Evolutionary conservation across 2,329 filamentous ascomycete genomes (phyloP), one percentile per base, ranked within the genome.

Genomic region (Ceratocystis cubensis): DNA sequence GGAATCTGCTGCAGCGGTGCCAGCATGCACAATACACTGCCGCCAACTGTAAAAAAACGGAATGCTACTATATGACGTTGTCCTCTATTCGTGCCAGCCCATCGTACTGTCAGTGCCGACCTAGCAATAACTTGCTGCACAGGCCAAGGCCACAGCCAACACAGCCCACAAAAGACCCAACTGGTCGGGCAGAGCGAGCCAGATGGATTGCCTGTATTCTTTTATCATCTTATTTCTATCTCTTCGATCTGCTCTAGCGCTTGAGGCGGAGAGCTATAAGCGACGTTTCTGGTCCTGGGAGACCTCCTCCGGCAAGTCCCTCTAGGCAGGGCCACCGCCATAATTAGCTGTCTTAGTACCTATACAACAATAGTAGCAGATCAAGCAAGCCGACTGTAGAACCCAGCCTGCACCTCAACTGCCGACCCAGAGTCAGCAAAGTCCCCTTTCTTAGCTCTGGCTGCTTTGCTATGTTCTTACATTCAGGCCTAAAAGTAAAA

Each of bases 61-160:
- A 41, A 41, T 59, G 53, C 53, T 17, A 59, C 53, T 59, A 59
- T 59, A 59, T 59, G 53, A 59, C 53, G 53, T 33, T 59, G 33
- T 59, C 53, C 15, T 8, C 53, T 59, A 37, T 48, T n/a, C 8
- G n/a, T 48, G 45, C 20, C 37, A 4, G 37, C 10, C 37, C 37
- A 41, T 41, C 37, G 37, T 41, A 4, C 10, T 59, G 53, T 59
- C 53, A 59, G 53, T 59, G 53, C 25, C 53, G 53, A 30, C 28
- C 28, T n/a, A n/a, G 53, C 53, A 59, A 50, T 57, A 33, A 17
- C 53, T 22, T 57, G 20, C 50, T 56, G 50, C 50, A 56, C 50
- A 56, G 50, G 28, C 53, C 53, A 30, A 57, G 53, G 28, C 53
- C 53, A 41, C 37, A 57, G 45, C 13, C 45, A 17, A 30, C 53